These are phyloP conservation scores for Ascodesmis nigricans DNA, from an alignment of 495 filamentous ascomycete genomes.

Conservation along the genomic window DNA sequence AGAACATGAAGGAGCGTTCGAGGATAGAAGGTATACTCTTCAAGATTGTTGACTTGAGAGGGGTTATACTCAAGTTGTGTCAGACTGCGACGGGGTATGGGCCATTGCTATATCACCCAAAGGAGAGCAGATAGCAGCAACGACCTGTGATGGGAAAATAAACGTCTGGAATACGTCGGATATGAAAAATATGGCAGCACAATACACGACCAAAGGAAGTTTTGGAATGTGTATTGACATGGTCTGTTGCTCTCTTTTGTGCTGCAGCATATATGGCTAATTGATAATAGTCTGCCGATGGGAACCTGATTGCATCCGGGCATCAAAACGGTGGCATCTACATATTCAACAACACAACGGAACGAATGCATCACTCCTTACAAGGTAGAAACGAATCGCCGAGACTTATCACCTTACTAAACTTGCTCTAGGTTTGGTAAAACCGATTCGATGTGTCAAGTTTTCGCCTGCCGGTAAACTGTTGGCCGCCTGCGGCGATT, in stretches of 20 bases:
- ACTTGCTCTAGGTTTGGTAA: constrained; percentile 43
- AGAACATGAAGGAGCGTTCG: constrained; percentile 33
- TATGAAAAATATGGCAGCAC: constrained; percentile 35
- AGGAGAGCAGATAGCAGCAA: constrained; percentile 60
- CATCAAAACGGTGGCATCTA: constrained; percentile 89
- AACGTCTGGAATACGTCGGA: constrained; percentile 64
- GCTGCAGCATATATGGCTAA: constrained; percentile 4
- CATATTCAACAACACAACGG: constrained; percentile 79
- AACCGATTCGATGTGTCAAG: constrained; percentile 57
- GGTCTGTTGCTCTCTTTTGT: constrained; percentile 22
- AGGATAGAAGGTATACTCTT: constrained; percentile 18
- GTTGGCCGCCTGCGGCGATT: constrained; percentile 82
- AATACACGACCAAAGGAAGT: constrained; percentile 75
- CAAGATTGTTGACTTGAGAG: constrained; percentile 10
- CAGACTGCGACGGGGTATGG: constrained; percentile 35
- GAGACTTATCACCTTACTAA: neutral
- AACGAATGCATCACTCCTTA: constrained; percentile 64
- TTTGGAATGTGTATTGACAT: constrained; percentile 81
- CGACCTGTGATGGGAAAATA: constrained; percentile 61
- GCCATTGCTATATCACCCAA: constrained; percentile 63
- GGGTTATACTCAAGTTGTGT: constrained; percentile 4
- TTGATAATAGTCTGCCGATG: constrained; percentile 40
- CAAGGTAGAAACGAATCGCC: constrained; percentile 36
- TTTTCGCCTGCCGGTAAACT: constrained; percentile 71
- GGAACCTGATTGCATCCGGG: constrained; percentile 67